These are phyloP conservation scores for Pseudogymnoascus sp. DNA, from an alignment of 2,329 filamentous ascomycete species.

Conservation along the genomic window DNA sequence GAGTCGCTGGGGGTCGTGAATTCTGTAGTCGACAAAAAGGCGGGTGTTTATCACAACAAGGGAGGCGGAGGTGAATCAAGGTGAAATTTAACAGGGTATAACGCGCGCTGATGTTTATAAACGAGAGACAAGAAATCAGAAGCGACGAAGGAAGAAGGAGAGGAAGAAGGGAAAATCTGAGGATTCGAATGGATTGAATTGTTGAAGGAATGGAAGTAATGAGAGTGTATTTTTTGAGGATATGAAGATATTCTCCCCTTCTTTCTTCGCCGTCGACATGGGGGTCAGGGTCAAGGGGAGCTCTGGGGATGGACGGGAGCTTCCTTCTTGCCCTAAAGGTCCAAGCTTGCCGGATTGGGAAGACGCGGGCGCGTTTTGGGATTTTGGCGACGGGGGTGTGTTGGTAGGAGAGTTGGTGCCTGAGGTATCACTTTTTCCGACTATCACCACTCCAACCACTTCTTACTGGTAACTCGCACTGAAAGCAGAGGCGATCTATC, in stretches of 20 bases:
- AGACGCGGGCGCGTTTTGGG: neutral
- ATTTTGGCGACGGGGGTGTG: neutral
- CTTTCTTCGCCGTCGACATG: neutral
- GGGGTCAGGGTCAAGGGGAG: neutral
- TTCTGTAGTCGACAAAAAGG: neutral
- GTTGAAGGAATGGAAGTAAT: neutral
- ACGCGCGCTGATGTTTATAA: neutral
- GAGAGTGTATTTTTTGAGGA: neutral
- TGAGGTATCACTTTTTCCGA: neutral
- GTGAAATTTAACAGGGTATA: neutral
- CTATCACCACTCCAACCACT: neutral
- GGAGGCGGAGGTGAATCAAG: neutral
- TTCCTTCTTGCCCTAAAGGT: neutral
- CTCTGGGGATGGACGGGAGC: neutral
- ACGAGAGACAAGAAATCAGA: constrained; percentile 4
- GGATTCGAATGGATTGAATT: neutral
- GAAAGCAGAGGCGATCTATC: neutral
- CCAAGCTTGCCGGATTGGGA: neutral
- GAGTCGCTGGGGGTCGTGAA: neutral
- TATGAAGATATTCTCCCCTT: neutral
- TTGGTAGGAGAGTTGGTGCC: neutral
- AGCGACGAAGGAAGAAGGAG: neutral
- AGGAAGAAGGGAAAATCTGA: neutral
- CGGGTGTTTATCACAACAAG: constrained; percentile 2
- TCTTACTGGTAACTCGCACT: neutral